Evolutionary conservation across 2,329 filamentous ascomycete genomes (phyloP), one percentile per base, ranked within the genome.

Genomic region (Fonsecaea monophora): DNA sequence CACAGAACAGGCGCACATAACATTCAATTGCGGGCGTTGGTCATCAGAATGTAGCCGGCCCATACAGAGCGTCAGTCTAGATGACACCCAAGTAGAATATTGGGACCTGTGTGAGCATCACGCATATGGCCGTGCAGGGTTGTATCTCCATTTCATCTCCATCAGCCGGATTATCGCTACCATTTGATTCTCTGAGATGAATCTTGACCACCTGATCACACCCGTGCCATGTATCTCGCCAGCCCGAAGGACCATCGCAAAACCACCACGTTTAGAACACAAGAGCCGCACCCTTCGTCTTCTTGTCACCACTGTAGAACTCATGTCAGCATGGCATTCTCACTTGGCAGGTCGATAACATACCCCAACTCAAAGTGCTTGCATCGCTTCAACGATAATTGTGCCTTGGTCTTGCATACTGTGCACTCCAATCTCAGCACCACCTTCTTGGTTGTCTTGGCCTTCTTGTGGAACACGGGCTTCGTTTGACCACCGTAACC

Each of bases 401-500:
- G 93, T 84, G 89, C 90, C 91, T 97, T 98, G 82, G 92, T 90
- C 91, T 73, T 73, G 92, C 95, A 99, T 77, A 85, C 83, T 80
- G 92, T 94, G 88, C 95, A 99, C 85, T 99, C 95, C 84, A 99
- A 86, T 87, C 95, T 90, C 84, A 99, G 87, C 79, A 99, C 96
- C 78, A 99, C 91, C 91, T 99, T 99, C 92, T 99, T 99, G 82
- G 95, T 99, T 77, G 95, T 99, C 92, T 99, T 99, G 76, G 95
- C 95, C 88, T 97, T 98, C 91, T 98, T 99, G 92, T 98, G 95
- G 92, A 98, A 99, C 81, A 99, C 94, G 78, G 96, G 95, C 88
- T 99, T 99, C 80, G 95, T 99, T 88, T 99, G 95, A 94, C 95
- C 95, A 92, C 95, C 95, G 82, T 97, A 98, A 92, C 94, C 94